Base-by-base conservation (phyloP, 1,139 yeast species). In the Yamadazyma friedrichii region DNA sequence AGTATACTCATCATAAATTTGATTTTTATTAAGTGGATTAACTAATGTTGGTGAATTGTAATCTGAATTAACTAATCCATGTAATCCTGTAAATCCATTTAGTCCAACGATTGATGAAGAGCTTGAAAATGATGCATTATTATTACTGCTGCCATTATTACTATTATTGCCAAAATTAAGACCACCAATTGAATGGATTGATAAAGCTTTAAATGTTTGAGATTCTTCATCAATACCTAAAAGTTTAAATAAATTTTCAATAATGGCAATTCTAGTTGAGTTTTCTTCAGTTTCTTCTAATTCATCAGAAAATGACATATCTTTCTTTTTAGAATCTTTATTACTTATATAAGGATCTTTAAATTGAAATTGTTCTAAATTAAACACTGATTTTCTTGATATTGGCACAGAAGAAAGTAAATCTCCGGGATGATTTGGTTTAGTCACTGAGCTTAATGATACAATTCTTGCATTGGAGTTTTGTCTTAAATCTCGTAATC, bases 351-450 rank as follows among this genome's bases (percentile, higher is more conserved):
- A 15, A 13, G 42, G 32, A 22, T 44, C 49, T 30, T 39, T 42
- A 28, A 41, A 36, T 32, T 29, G 42, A 9, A 39, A 39, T 5
- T 37, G 42, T 13, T 50, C 53, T 15, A 49, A 38, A 24, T 42
- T 40, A 30, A 58, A 57, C 25, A 65, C 63, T 0, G 70, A 53
- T 43, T 73, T 67, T 48, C 91, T 68, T 1, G 89, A 78, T 3
- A 88, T 62, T 0, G 96, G 94, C 0, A 85, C 96, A 40, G 86
- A 86, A 0, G 95, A 85, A 12, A 88, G 64, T 42, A 88, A 68
- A 58, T 88, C 96, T 25, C 96, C 96, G 0, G 96, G 96, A 43
- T 69, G 74, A 44, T 86, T 84, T 11, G 80, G 64, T 25, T 78
- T 73, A 15, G 70, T 70, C 36, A 84, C 67, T 1, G 89, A 78